Conservation (phyloP, 148 eudicot species). For the Rhododendron henanense region DNA sequence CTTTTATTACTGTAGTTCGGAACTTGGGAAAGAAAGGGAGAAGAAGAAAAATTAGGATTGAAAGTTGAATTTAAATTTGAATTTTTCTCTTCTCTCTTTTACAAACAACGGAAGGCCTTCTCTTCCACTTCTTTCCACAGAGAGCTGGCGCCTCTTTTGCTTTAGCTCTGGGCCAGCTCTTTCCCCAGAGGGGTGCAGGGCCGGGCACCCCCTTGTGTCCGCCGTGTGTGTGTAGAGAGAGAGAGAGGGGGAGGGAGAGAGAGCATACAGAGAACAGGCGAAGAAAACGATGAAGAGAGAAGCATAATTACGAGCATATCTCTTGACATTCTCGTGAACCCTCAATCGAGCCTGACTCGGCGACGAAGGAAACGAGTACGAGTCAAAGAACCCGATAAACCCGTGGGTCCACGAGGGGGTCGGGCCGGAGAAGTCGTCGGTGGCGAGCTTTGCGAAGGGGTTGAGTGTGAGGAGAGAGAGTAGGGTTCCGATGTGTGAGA, state of each 20-base stretch:
- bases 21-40: background rate
- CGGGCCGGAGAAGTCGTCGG: slow-evolving; percentile 49
- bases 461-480: slow-evolving; percentile 67
- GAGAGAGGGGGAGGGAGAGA: slow-evolving; percentile 5
- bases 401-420: slow-evolving; percentile 56
- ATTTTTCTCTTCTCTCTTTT: too few relatives aligned
- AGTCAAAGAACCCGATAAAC: slow-evolving; percentile 49
- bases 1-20: background rate
- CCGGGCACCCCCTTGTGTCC: too few relatives aligned
- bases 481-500: slow-evolving; percentile 44
- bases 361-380: slow-evolving; percentile 72
- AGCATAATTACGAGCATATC: slow-evolving; percentile 73
- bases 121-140: too few relatives aligned
- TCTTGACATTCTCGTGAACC: slow-evolving; percentile 80
- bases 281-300: slow-evolving; percentile 57
- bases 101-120: too few relatives aligned
- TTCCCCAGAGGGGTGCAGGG: too few relatives aligned
- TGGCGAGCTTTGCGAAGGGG: slow-evolving; percentile 68
- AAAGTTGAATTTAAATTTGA: too few relatives aligned
- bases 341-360: slow-evolving; percentile 63
- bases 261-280: slow-evolving; percentile 67
- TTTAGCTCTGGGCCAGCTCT: too few relatives aligned
- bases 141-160: too few relatives aligned
- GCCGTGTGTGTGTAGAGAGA: too few relatives aligned
- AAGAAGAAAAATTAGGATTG: too few relatives aligned